Conservation (phyloP, 1,284 basidiomycete genomes). For the Ganoderma lucidum region DNA sequence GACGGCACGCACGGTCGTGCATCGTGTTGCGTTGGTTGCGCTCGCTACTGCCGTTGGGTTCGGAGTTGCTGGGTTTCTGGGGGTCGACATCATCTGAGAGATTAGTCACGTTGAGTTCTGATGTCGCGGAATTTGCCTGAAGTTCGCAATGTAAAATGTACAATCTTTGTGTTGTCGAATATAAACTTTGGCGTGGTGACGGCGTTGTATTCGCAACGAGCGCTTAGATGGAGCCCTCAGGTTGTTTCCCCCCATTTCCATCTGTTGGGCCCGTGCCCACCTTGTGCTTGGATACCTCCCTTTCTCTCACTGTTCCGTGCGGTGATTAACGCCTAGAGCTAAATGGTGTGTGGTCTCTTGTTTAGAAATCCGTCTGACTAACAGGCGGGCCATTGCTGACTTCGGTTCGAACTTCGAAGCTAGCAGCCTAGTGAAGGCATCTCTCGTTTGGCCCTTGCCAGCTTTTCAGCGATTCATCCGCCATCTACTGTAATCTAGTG, state of each 20-base stretch:
- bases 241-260: not conserved
- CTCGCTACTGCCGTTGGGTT: conserved; percentile 38
- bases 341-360: not conserved
- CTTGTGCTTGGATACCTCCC: not conserved
- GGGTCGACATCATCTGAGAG: conserved; percentile 36
- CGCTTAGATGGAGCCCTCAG: not conserved
- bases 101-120: not conserved
- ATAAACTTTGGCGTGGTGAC: not conserved
- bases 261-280: not conserved
- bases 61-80: conserved; percentile 35
- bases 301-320: not conserved
- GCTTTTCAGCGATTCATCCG: not conserved
- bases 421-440: not conserved
- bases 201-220: not conserved
- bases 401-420: not conserved
- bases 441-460: not conserved
- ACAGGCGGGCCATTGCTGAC: not conserved
- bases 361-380: not conserved
- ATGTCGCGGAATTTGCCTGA: not conserved
- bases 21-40: conserved; percentile 34
- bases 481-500: not conserved
- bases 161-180: not conserved
- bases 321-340: not conserved
- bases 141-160: not conserved
- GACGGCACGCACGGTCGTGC: conserved; percentile 34